phyloP scores from a whole-genome alignment of 306 rosid genomes.

The Lupinus albus region DNA sequence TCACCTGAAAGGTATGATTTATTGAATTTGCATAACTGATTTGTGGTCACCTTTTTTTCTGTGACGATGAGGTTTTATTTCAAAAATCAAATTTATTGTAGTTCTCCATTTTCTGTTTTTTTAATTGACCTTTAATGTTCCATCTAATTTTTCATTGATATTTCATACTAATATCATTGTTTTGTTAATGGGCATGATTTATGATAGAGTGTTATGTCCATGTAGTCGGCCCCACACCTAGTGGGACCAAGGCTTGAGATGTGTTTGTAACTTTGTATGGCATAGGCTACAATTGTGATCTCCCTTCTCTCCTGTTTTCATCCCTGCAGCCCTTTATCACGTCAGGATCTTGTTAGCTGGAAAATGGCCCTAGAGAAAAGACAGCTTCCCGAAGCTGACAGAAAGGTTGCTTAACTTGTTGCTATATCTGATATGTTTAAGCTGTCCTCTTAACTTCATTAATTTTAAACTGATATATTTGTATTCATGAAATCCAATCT shows the following conservation, averaged over 20 bases:
- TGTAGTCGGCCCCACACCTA: too few relatives aligned
- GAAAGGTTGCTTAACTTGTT: constrained; percentile 65
- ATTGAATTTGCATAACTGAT: constrained; percentile 33
- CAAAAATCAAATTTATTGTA: not conserved
- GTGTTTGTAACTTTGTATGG: constrained; percentile 27
- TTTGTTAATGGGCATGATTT: too few relatives aligned
- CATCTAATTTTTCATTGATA: constrained; percentile 28
- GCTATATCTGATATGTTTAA: constrained; percentile 38
- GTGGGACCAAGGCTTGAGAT: too few relatives aligned
- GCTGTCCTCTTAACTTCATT: constrained; percentile 35
- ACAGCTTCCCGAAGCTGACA: constrained; percentile 89
- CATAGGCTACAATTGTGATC: constrained; percentile 20
- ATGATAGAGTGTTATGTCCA: too few relatives aligned
- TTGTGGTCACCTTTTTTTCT: constrained; percentile 24
- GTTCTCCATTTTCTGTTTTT: constrained; percentile 9
- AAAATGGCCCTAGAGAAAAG: constrained; percentile 91
- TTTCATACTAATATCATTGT: too few relatives aligned
- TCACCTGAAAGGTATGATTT: constrained; percentile 72
- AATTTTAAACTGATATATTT: constrained; percentile 38
- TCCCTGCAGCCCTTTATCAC: constrained; percentile 80
- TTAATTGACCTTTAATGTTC: not conserved
- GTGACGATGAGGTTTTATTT: not conserved
- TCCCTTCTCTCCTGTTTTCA: constrained; percentile 38
- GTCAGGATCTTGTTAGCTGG: constrained; percentile 99
- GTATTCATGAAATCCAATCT: constrained; percentile 39